These are phyloP conservation scores for Pseudonitzschia multistriata DNA, from an alignment of 108 stramenopile species.

Conservation along the genomic window DNA sequence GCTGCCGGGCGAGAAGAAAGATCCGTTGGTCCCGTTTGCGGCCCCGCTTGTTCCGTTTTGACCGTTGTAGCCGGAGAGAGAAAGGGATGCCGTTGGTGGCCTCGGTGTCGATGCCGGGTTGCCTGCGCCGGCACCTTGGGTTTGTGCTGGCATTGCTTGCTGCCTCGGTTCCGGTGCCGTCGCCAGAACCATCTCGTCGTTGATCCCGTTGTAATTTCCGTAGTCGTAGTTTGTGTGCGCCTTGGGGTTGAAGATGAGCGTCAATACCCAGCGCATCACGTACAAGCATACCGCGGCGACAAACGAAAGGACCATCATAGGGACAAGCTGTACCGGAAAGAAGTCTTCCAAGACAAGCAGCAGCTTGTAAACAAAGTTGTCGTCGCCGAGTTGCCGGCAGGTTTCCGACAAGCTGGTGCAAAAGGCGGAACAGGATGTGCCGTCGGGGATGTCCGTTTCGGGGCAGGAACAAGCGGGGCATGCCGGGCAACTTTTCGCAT, in stretches of 20 bases:
- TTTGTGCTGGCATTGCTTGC: neutral
- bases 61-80: neutral
- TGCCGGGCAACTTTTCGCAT: slow-evolving; percentile 25
- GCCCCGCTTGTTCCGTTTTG: neutral
- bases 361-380: slow-evolving; percentile 13
- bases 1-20: slow-evolving; percentile 13
- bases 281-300: slow-evolving; percentile 6
- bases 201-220: slow-evolving; percentile 8
- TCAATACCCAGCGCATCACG: slow-evolving; percentile 3
- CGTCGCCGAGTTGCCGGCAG: slow-evolving; percentile 29
- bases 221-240: slow-evolving; percentile 19
- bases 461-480: slow-evolving; percentile 37
- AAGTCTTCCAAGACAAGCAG: slow-evolving; percentile 30
- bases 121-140: neutral
- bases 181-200: slow-evolving; percentile 16
- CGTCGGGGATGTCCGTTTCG: slow-evolving; percentile 2
- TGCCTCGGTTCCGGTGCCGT: slow-evolving; percentile 7
- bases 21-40: neutral
- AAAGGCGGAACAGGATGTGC: slow-evolving; percentile 13
- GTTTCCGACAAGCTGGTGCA: slow-evolving; percentile 24
- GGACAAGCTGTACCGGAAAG: slow-evolving; percentile 16
- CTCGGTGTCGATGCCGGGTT: slow-evolving; percentile 6
- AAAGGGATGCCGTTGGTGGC: slow-evolving; percentile 22
- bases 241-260: slow-evolving; percentile 23
- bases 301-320: slow-evolving; percentile 8